Base-by-base conservation (phyloP, 1,284 basidiomycete species). In the Hymenochaete sp. region DNA sequence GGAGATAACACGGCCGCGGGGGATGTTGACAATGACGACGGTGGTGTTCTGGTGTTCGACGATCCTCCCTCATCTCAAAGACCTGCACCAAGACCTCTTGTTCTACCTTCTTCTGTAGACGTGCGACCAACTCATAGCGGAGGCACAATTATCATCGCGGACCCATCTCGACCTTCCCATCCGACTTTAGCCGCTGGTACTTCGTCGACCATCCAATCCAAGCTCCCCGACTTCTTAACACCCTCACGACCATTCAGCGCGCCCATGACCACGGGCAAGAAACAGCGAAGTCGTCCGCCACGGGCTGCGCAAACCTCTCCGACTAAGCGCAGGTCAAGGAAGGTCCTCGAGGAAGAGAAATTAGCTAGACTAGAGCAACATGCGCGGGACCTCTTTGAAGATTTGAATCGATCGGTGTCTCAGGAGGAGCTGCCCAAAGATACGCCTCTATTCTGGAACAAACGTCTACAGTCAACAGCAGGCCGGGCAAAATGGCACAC, bases 361-460 rank as follows among this genome's bases (percentile, higher is more conserved):
- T 68, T 69, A 38, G 62, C 62, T 21, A 64, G 65, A 22, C 67
- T 72, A 18, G 68, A 70, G 32, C 59, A 59, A 3, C 84, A 84
- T 58, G 79, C 82, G 1, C 61, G 70, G 24, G 55, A 72, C n/a
- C 68, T 98, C 65, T 81, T 98, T 68, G 56, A 77, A 52, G 79
- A 93, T 72, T 68, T 98, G 64, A 73, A 98, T 71, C 52, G 72
- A 59, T 59, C 72, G 61, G 76, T 98, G 66, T 73, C 98, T 68
- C 63, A 81, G 52, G 65, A 82, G 68, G 57, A 77, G 60, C 65
- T 99, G 60, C 84, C 87, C 2, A 57, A 62, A 10, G 63, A 73
- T 9, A 81, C 86, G 1, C 65, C 70, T 48, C 59, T 92, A 2
- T 67, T 70, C 32, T 92, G 88, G 88, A 90, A 72, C 54, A 79